These are phyloP conservation scores for Populus ilicifolia DNA, from an alignment of 345 rosid species.

Conservation along the genomic window DNA sequence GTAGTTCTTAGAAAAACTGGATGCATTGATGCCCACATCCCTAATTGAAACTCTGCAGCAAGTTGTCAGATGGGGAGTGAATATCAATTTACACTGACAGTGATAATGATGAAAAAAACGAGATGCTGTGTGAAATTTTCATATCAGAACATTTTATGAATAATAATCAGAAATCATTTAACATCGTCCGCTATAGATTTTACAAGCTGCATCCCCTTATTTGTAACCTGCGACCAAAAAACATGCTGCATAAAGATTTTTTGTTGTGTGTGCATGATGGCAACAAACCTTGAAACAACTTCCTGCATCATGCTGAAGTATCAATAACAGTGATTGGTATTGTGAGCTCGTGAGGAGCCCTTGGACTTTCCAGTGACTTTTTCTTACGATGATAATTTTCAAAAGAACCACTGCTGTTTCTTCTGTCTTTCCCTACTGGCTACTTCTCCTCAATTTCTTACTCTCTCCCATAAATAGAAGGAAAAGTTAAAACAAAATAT, in stretches of 20 bases:
- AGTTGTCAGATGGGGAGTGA: neutral
- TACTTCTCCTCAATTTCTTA: too few species aligned
- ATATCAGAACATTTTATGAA: slow-evolving; percentile 1
- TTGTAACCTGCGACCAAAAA: neutral
- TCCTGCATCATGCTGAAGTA: neutral
- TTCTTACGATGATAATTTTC: too few species aligned
- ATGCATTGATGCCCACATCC: slow-evolving; percentile 6
- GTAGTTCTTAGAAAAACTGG: slow-evolving; percentile 4
- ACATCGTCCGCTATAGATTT: neutral
- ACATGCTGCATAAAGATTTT: neutral
- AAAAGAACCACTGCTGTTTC: too few species aligned
- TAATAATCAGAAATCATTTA: neutral
- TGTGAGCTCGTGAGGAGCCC: neutral
- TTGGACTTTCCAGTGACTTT: too few species aligned
- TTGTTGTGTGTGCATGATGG: neutral
- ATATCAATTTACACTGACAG: slow-evolving; percentile 14
- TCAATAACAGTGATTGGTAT: neutral
- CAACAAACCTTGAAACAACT: neutral
- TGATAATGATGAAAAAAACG: slow-evolving; percentile 31
- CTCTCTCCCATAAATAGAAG: too few species aligned
- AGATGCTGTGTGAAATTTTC: slow-evolving; percentile 1
- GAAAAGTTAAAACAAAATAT: too few species aligned
- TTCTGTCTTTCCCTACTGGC: too few species aligned
- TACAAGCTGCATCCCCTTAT: neutral
- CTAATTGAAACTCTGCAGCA: neutral